Evolutionary conservation across 768 basidiomycete genomes (phyloP).

Genomic region (Neoboletus subvelutipes): DNA sequence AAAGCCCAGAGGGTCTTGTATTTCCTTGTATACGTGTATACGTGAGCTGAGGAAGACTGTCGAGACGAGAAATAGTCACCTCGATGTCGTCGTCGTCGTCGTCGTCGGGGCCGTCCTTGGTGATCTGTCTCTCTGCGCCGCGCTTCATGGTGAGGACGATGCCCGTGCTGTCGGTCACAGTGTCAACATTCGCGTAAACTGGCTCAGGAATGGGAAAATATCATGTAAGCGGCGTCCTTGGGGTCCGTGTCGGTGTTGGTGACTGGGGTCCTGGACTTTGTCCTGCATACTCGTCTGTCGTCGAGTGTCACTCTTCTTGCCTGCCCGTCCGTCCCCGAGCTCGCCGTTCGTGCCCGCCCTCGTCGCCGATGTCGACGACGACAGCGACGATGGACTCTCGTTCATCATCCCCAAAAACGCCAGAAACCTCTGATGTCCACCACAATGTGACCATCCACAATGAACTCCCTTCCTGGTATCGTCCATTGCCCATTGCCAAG

Average conservation of each 20-base stretch:
- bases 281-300: background rate
- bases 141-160: constrained; percentile 57
- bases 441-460: constrained; percentile 51
- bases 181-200: background rate
- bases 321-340: background rate
- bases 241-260: constrained; percentile 10
- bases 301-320: background rate
- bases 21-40: constrained; percentile 37
- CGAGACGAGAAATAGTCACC: constrained; percentile 13
- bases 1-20: constrained; percentile 43
- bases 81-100: constrained; percentile 41
- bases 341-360: constrained; percentile 7
- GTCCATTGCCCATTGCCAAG: constrained; percentile 44
- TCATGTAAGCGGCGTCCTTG: constrained; percentile 20
- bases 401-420: constrained; percentile 70
- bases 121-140: constrained; percentile 68
- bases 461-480: constrained; percentile 58
- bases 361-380: constrained; percentile 55
- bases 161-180: too few relatives aligned
- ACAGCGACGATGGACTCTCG: constrained; percentile 55
- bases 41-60: constrained; percentile 4
- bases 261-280: constrained; percentile 4
- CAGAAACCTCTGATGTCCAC: constrained; percentile 58
- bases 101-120: constrained; percentile 50
- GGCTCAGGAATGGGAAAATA: constrained; percentile 13